These are phyloP conservation scores for Pulveroboletus ravenelii DNA, from an alignment of 768 basidiomycete species.

Conservation along the genomic window DNA sequence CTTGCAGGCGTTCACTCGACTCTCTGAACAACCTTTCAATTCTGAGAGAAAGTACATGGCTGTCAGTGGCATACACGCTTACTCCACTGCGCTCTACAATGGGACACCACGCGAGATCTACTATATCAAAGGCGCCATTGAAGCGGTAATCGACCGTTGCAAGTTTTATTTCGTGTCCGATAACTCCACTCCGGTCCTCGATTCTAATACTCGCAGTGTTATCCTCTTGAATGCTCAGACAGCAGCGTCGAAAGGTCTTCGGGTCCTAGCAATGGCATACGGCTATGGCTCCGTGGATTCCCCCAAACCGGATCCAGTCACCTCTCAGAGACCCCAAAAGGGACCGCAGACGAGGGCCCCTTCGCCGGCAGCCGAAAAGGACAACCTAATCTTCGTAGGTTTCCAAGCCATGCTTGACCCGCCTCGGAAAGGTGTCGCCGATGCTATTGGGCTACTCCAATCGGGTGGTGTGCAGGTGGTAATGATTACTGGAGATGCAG, in stretches of 20 bases:
- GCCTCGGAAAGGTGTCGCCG: constrained; percentile 88
- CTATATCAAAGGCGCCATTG: constrained; percentile 91
- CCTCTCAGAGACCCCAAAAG: constrained; percentile 18
- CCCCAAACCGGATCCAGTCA: constrained; percentile 18
- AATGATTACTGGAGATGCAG: constrained; percentile 97
- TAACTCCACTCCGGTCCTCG: constrained; percentile 79
- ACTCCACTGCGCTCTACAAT: constrained; percentile 26
- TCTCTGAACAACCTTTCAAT: constrained; percentile 84
- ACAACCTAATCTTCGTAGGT: constrained; percentile 80
- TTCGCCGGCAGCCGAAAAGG: constrained; percentile 34
- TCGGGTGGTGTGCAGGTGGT: constrained; percentile 90
- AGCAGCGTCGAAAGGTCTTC: constrained; percentile 70
- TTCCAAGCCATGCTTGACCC: constrained; percentile 97
- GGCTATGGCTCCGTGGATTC: constrained; percentile 61
- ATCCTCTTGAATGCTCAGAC: constrained; percentile 69
- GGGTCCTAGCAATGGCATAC: constrained; percentile 91
- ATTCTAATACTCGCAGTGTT: constrained; percentile 58
- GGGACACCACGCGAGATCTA: constrained; percentile 61
- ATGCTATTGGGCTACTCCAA: constrained; percentile 78
- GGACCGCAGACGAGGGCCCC: constrained; percentile 27
- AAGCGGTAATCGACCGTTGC: constrained; percentile 80
- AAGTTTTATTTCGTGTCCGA: constrained; percentile 87
- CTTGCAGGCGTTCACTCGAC: constrained; percentile 58
- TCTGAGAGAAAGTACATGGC: constrained; percentile 95
- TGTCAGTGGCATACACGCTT: constrained; percentile 64